phyloP scores from a whole-genome alignment of 208 protist genomes.

The Leishmania amazonensis region DNA sequence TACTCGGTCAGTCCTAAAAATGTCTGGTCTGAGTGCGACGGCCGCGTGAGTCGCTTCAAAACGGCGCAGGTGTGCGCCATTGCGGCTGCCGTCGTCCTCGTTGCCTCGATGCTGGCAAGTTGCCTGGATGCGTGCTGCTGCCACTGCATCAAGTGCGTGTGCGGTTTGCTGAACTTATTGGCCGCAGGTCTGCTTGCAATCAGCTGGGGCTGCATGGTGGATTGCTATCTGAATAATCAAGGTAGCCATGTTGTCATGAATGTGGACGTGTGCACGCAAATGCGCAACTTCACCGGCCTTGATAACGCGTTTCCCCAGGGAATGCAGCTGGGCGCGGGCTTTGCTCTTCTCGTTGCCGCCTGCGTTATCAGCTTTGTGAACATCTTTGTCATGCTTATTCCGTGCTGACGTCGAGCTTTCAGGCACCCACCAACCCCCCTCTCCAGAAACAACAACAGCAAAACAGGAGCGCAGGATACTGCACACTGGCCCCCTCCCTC shows the following conservation, averaged over 20 bases:
- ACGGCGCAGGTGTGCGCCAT: constrained; percentile 42
- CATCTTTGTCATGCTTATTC: constrained; percentile 40
- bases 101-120: constrained; percentile 14
- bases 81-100: constrained; percentile 24
- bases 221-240: constrained; percentile 31
- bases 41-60: constrained; percentile 37
- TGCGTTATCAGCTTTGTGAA: constrained; percentile 36
- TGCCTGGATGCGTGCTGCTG: constrained; percentile 42
- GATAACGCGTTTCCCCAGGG: constrained; percentile 15
- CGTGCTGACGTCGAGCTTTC: constrained; percentile 18
- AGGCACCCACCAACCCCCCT: background rate
- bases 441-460: background rate
- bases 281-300: constrained; percentile 27
- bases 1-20: constrained; percentile 21
- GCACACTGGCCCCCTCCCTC: background rate
- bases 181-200: constrained; percentile 22
- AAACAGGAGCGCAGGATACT: background rate
- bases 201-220: constrained; percentile 46
- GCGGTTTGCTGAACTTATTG: constrained; percentile 30
- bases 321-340: constrained; percentile 46
- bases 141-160: constrained; percentile 35
- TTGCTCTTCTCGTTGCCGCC: constrained; percentile 40
- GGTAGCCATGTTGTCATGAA: background rate
- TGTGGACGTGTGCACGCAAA: constrained; percentile 18
- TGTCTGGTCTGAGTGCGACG: constrained; percentile 31